Base-by-base conservation (phyloP, 192 early-diverging fungal species). In the Coemansia sp. region DNA sequence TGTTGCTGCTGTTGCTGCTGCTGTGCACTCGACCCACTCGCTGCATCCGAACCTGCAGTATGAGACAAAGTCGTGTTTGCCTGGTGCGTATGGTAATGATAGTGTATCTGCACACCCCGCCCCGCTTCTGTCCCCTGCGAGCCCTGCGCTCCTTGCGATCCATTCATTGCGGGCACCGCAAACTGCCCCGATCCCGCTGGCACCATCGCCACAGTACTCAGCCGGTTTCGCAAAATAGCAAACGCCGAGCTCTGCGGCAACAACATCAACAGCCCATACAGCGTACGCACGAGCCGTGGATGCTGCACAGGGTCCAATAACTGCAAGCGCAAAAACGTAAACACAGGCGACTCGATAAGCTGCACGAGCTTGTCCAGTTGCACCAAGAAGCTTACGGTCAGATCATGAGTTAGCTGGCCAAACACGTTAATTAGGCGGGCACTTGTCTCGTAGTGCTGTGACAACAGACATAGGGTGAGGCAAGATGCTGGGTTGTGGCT, bases 341-440 rank as follows among this genome's bases (percentile, higher is more conserved):
- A 99, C 14, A 99, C 94, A 7, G 98, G 98, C 1, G 92, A 93
- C 74, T 99, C 98, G 15, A 99, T 68, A 4, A 99, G 81, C 76
- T 98, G 96, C 26, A 99, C 98, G 3, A 99, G 86, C 64, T 98
- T 99, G 69, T 99, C 98, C 23, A 98, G 87, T 68, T 98, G 96
- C 36, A 99, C 93, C 17, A 99, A 73, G 25, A 96, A 83, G 56
- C 87, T 91, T 37, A 99, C 95, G 3, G 93, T 97, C 52, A 98
- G 92, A 66, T 98, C 96, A 18, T 68, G 64, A 44, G 74, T 26
- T 54, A 95, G 81, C 51, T 95, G 91, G 8, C 90, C 94, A 73
- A 98, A 97, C 5, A 86, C 81, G 34, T 83, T 84, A 11, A 98
- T 78, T 53, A 99, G 79, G 47, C 86, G 86, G 0, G 92, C 79